These are phyloP conservation scores for Cytospora paraplurivora DNA, from an alignment of 2,329 filamentous ascomycete species.

Conservation along the genomic window DNA sequence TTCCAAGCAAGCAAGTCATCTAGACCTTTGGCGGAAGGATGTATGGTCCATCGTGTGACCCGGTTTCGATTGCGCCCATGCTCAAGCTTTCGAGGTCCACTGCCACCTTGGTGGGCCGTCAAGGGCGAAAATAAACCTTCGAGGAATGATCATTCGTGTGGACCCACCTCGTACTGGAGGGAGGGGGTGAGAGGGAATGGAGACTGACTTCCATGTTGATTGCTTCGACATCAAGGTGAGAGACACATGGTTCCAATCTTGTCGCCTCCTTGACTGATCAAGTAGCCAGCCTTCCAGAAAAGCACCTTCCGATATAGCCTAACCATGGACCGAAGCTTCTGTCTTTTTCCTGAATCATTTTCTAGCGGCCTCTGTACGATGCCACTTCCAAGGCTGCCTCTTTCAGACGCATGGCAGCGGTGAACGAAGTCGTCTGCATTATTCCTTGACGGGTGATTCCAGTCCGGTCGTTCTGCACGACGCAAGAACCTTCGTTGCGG, in stretches of 20 bases:
- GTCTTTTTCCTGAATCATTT: constrained; percentile 49
- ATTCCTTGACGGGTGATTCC: constrained; percentile 12
- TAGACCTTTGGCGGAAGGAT: constrained; percentile 57
- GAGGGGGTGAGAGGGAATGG: too few species aligned
- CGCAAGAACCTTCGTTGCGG: constrained; percentile 6
- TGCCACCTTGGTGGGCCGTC: constrained; percentile 50
- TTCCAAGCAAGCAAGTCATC: constrained; percentile 46
- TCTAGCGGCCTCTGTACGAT: constrained; percentile 47
- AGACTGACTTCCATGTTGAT: constrained; percentile 50
- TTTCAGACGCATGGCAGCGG: constrained; percentile 24
- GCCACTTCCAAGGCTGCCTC: constrained; percentile 32
- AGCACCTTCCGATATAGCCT: constrained; percentile 47
- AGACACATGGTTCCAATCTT: constrained; percentile 56
- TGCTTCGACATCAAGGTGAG: constrained; percentile 55
- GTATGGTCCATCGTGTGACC: constrained; percentile 39
- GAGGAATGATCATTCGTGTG: not conserved
- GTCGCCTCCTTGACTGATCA: constrained; percentile 54
- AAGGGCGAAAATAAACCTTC: constrained; percentile 56
- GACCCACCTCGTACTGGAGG: not conserved
- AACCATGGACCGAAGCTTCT: constrained; percentile 40
- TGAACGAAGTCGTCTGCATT: constrained; percentile 6
- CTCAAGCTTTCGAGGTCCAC: constrained; percentile 49
- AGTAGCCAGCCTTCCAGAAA: constrained; percentile 56
- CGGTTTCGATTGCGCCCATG: constrained; percentile 41
- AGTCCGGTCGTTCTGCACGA: constrained; percentile 15